Conservation (phyloP, 306 rosid species). For the Vigna unguiculata region DNA sequence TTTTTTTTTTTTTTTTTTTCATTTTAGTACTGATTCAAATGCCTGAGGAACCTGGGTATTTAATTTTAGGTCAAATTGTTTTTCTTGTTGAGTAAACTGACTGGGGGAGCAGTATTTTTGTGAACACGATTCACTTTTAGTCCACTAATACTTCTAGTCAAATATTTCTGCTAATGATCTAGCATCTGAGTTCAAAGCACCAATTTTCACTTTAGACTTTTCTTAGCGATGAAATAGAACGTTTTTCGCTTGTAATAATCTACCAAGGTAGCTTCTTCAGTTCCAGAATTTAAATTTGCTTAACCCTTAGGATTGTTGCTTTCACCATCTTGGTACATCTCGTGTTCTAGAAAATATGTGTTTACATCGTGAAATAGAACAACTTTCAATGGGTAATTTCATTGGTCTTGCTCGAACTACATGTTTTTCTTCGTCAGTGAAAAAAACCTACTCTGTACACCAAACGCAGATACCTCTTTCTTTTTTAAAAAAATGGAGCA, state of each 20-base stretch:
- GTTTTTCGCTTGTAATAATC: not conserved
- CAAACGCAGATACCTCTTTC: not conserved
- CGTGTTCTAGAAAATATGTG: not conserved
- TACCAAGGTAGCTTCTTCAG: conserved; percentile 1
- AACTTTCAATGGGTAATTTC: not conserved
- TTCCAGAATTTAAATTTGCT: conserved; percentile 25
- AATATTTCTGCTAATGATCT: not conserved
- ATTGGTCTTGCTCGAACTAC: not conserved
- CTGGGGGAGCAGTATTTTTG: not conserved
- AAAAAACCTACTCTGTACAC: not conserved
- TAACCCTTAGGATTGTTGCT: not conserved
- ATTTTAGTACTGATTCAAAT: not conserved
- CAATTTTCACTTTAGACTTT: not conserved
- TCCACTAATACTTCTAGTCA: not conserved
- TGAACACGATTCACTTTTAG: no score
- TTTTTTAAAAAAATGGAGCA: not conserved
- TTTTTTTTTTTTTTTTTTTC: not conserved
- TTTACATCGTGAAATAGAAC: not conserved
- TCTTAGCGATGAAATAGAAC: not conserved
- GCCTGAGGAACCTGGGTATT: conserved; percentile 4
- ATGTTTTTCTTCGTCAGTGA: conserved; percentile 20
- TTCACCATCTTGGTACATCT: not conserved
- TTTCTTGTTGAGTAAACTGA: not conserved
- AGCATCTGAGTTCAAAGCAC: not conserved
- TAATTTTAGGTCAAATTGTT: not conserved